Conservation (phyloP, 768 basidiomycete species). For the Neoboletus brunneissimus region DNA sequence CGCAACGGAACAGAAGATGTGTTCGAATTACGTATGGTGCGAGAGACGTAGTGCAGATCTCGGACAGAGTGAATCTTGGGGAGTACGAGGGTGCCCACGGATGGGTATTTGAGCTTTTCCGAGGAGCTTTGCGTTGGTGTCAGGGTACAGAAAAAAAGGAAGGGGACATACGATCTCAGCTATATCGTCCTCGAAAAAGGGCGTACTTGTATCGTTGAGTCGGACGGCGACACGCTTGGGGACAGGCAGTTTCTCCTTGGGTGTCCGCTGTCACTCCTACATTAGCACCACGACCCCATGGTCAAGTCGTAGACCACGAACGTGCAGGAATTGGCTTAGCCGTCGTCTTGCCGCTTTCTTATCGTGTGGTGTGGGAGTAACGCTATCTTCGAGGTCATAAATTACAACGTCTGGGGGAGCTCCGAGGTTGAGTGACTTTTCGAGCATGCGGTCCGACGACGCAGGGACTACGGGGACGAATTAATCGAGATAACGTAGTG, state of each 20-base stretch:
- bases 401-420: conserved; percentile 70
- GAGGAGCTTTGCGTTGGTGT: conserved; percentile 1
- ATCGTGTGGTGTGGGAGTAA: conserved; percentile 56
- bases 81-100: conserved; percentile 68
- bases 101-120: conserved; percentile 42
- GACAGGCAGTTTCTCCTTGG: conserved; percentile 38
- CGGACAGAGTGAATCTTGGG: conserved; percentile 77
- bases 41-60: conserved; percentile 64
- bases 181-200: conserved; percentile 66
- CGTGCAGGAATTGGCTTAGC: conserved; percentile 55
- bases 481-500: not conserved
- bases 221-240: conserved; percentile 62
- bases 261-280: conserved; percentile 22
- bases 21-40: conserved; percentile 20
- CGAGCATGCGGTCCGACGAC: conserved; percentile 76
- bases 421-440: conserved; percentile 57
- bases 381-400: conserved; percentile 88
- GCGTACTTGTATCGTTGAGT: conserved; percentile 63
- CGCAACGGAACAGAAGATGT: conserved; percentile 42
- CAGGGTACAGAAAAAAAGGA: not conserved
- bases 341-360: conserved; percentile 59
- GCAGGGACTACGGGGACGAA: conserved; percentile 56
- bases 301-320: conserved; percentile 28
- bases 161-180: conserved; percentile 47
- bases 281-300: conserved; percentile 9